Evolutionary conservation across 2,329 filamentous ascomycete genomes (phyloP), one percentile per base, ranked within the genome.

Genomic region (Pyricularia pennisetigena): DNA sequence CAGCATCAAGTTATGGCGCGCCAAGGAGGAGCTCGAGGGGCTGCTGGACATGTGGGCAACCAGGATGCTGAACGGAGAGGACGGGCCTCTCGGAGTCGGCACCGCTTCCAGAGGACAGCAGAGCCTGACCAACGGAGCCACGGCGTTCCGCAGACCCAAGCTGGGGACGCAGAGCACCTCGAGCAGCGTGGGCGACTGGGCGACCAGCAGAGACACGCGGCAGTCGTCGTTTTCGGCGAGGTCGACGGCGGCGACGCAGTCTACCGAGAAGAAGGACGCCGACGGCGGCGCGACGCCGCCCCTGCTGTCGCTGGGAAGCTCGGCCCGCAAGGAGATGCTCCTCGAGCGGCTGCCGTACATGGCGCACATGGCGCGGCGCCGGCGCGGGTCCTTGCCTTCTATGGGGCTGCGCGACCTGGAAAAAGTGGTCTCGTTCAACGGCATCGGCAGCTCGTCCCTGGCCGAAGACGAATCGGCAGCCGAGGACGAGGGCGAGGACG

Each of bases 331-430:
- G 61, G 92, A 94, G 76, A 84, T 95, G 81, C 78, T 97, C 0
- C 85, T 97, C 28, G 92, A 98, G 71, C 88, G 93, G 9, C 83
- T 99, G 0, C 95, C 95, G 0, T 98, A 97, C 77, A 88, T 95
- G 82, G 83, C 89, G 1, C 84, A 86, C 66, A 91, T 97, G 74
- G 77, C 80, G 2, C 80, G 83, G 20, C 75, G 78, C 35, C 74
- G 78, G 71, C 79, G 78, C 71, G 76, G 78, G 72, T 70, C 74
- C 20, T 76, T 73, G 35, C 72, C 73, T 26, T 73, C 73, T 20
- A 74, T 80, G 69, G 78, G 79, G n/a, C 78, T 85, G 2, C 82
- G 81, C 66, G 86, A 90, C 24, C 82, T 94, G 9, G 87, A 90
- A 68, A 89, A 85, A 73, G 85, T 96, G 8, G 89, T 89, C 0